Percentiles rank a stretch among this genome's conserved stretches.
Evolutionary conservation across 257 asterid genomes (phyloP).

Genomic region (Thymus quinquecostatus): DNA sequence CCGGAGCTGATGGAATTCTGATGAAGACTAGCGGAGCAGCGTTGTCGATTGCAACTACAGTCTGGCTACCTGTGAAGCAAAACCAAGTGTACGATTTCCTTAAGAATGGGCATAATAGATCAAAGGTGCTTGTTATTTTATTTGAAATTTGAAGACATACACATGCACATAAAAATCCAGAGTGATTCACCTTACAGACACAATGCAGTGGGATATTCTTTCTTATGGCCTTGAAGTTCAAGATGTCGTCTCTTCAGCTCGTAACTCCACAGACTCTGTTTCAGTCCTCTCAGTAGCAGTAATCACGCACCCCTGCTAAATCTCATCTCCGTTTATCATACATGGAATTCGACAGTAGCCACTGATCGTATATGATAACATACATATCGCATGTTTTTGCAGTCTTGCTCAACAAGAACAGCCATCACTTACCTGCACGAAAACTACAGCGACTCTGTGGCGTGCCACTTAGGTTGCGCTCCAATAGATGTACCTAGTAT

Average conservation of each 20-base stretch:
- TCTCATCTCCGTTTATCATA: not conserved
- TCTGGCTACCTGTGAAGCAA: conserved; percentile 48
- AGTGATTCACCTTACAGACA: not conserved
- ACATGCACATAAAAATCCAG: not conserved
- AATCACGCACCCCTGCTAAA: conserved; percentile 3
- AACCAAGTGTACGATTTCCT: conserved; percentile 45
- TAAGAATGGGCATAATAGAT: conserved; percentile 33
- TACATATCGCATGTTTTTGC: not conserved
- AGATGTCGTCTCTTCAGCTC: conserved; percentile 46
- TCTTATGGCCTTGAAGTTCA: conserved; percentile 40
- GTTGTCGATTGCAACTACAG: conserved; percentile 49
- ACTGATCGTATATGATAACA: not conserved
- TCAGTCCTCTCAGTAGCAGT: conserved; percentile 50
- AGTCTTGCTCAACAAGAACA: conserved; percentile 30
- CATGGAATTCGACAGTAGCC: too few species aligned
- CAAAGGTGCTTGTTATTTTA: conserved; percentile 36
- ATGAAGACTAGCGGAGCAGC: conserved; percentile 45
- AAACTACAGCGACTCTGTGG: conserved; percentile 47
- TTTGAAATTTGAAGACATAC: not conserved
- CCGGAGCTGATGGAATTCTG: conserved; percentile 46
- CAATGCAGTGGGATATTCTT: conserved; percentile 61
- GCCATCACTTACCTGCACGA: conserved; percentile 50
- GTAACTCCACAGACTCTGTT: conserved; percentile 42
- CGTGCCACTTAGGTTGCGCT: conserved; percentile 40
- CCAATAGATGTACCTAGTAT: conserved; percentile 47